phyloP scores from a whole-genome alignment of 2,329 filamentous ascomycete genomes.

The Exserohilum turcica region DNA sequence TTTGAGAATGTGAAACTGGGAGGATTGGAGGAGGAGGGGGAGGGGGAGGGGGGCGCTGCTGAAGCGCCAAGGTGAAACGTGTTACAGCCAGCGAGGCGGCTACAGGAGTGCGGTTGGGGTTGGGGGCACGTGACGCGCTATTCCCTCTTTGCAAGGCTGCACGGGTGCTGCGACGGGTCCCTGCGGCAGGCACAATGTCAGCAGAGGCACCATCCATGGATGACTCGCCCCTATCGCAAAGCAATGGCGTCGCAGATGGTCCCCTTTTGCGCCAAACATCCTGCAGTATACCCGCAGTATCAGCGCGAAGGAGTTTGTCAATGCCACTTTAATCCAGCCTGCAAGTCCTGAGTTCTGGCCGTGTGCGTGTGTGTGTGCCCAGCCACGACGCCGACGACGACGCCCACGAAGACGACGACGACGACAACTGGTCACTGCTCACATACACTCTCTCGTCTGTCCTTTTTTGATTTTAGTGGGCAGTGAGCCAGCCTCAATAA shows the following conservation, averaged over 20 bases:
- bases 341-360: neutral
- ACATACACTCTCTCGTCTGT: neutral
- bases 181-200: conserved; percentile 10
- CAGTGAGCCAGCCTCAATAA: neutral
- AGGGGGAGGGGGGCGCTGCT: conserved; percentile 13
- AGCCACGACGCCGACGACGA: too few relatives aligned
- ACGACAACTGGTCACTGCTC: neutral
- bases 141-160: conserved; percentile 14
- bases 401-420: neutral
- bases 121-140: conserved; percentile 14
- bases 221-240: conserved; percentile 19
- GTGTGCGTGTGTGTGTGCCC: too few relatives aligned
- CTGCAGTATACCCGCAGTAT: neutral
- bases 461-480: neutral
- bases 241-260: conserved; percentile 17
- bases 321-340: conserved; percentile 5
- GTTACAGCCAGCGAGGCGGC: conserved; percentile 2
- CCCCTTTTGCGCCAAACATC: conserved; percentile 16
- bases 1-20: conserved; percentile 20
- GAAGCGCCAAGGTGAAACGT: conserved; percentile 28
- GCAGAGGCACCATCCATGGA: conserved; percentile 11
- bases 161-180: conserved; percentile 14
- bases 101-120: conserved; percentile 1
- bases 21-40: conserved; percentile 12
- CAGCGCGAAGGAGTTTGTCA: conserved; percentile 1